Evolutionary conservation across 2,329 filamentous ascomycete species (phyloP).

Genomic region (Blastomyces parvus): DNA sequence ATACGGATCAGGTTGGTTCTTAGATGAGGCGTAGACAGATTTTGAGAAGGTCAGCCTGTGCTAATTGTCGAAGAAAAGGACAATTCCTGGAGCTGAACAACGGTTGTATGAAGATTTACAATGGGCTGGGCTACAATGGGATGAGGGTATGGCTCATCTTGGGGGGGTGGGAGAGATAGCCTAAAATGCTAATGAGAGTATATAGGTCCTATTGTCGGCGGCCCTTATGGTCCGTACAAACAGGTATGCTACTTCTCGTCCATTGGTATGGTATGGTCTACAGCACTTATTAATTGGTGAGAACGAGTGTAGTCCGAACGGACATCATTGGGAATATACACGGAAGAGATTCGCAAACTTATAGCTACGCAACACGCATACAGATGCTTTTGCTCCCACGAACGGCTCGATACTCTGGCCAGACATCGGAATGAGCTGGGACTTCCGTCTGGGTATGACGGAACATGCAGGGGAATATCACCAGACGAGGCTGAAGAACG

Average conservation of each 20-base stretch:
- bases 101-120: constrained; percentile 67
- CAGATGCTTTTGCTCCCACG: constrained; percentile 78
- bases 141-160: constrained; percentile 58
- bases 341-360: constrained; percentile 58
- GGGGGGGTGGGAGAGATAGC: not conserved
- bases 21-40: not conserved
- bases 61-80: constrained; percentile 56
- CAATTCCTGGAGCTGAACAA: constrained; percentile 68
- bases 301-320: constrained; percentile 59
- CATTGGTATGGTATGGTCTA: not conserved
- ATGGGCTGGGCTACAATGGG: constrained; percentile 88
- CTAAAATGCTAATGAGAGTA: constrained; percentile 9
- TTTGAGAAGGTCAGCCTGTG: constrained; percentile 4
- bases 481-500: constrained; percentile 59
- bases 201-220: constrained; percentile 66
- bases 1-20: constrained; percentile 71
- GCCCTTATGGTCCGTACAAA: constrained; percentile 74
- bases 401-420: constrained; percentile 59
- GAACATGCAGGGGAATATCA: constrained; percentile 62
- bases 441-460: constrained; percentile 54
- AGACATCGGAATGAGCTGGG: constrained; percentile 52
- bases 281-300: not conserved
- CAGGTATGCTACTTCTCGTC: constrained; percentile 47
- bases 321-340: constrained; percentile 53
- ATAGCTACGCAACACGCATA: constrained; percentile 68